Evolutionary conservation across 306 rosid genomes (phyloP), one percentile per base, ranked within the genome.

Genomic region (Quercus bicolor): DNA sequence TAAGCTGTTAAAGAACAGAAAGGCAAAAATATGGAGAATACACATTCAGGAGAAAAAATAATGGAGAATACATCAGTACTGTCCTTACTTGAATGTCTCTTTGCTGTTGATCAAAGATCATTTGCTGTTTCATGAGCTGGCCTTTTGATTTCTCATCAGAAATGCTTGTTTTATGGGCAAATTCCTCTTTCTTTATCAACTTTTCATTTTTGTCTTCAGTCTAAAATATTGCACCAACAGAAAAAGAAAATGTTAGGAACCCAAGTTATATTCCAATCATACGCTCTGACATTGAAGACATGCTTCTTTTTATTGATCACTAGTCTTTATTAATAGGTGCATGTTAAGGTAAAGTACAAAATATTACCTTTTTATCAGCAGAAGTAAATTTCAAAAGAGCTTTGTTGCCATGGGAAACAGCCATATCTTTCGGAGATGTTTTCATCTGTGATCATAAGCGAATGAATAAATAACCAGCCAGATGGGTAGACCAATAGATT

Each of bases 51-150:
- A 45, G 33, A 66, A n/a, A 71, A 55, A 56, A 81, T 9, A 28
- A 24, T 10, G 20, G 75, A 61, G 20, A 78, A 48, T 60, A 78
- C 37, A 52, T 76, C 66, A 71, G 54, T 34, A 81, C 20, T 79
- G 76, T 83, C 61, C 83, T 4, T 84, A 89, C 98, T 79, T 82
- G 87, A 82, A 94, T 86, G 76, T 94, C 92, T 85, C 78, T 87
- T 75, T 92, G 92, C 74, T 93, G 97, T 75, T 85, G 87, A 88
- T 94, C 93, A 77, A 92, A 94, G 56, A 86, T 85, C 85, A 75
- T 82, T 82, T 91, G 79, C 77, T 91, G 89, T 82, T 87, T 91
- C 69, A 84, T 72, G 62, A 85, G 88, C 82, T 79, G 82, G 55
- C 76, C 70, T 79, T 88, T 87, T 15, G 86, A 82, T 73, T 89